phyloP scores from a whole-genome alignment of 352 stramenopile species.

The Hyaloperonospora brassicae region DNA sequence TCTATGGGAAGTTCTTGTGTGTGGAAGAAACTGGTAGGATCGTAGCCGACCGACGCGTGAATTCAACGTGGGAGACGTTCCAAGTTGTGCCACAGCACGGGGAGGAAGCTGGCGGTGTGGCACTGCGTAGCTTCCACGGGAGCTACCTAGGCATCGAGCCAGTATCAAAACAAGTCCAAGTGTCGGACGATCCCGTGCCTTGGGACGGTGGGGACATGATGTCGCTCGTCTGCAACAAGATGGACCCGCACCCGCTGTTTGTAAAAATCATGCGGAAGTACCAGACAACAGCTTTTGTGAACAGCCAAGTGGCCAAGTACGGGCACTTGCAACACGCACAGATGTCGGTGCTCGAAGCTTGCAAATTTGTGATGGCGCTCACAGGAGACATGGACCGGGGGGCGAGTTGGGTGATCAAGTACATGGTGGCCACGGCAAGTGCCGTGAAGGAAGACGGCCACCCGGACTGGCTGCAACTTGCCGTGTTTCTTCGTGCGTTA shows the following conservation, averaged over 20 bases:
- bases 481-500: constrained; percentile 60
- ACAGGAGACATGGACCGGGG: constrained; percentile 40
- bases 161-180: constrained; percentile 17
- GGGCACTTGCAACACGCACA: constrained; percentile 39
- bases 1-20: constrained; percentile 79
- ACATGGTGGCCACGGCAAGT: constrained; percentile 60
- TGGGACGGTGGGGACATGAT: constrained; percentile 70
- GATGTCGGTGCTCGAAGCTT: constrained; percentile 55
- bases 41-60: constrained; percentile 54
- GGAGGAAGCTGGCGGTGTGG: constrained; percentile 35
- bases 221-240: constrained; percentile 70
- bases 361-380: constrained; percentile 47
- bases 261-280: constrained; percentile 71
- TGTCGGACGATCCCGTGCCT: constrained; percentile 38
- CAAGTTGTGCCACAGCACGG: constrained; percentile 57
- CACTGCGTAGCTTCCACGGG: constrained; percentile 70
- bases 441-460: constrained; percentile 57
- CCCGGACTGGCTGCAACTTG: constrained; percentile 75
- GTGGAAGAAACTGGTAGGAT: constrained; percentile 69
- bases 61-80: constrained; percentile 87
- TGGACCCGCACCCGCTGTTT: constrained; percentile 38
- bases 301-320: constrained; percentile 39
- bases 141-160: constrained; percentile 69
- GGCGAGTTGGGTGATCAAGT: constrained; percentile 57
- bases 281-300: constrained; percentile 51